Conservation (phyloP, 768 basidiomycete species). For the Mrakia hoshinonis region DNA sequence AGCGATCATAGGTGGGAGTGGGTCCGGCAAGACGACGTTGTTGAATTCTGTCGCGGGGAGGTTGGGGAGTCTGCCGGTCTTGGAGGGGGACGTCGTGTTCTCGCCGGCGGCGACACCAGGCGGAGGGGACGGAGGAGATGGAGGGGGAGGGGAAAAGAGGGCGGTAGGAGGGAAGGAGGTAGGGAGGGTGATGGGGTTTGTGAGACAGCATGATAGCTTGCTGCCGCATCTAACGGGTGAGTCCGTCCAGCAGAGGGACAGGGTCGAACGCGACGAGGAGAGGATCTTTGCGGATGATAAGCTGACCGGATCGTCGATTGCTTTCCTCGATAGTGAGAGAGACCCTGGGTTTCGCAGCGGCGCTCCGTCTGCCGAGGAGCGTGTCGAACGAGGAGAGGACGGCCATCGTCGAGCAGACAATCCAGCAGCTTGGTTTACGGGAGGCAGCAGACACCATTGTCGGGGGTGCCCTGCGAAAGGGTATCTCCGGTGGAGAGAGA, state of each 20-base stretch:
- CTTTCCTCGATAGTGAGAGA: constrained; percentile 45
- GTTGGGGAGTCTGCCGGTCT: constrained; percentile 37
- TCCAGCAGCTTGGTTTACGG: constrained; percentile 45
- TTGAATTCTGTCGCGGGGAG: constrained; percentile 41
- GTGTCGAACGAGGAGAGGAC: constrained; percentile 36
- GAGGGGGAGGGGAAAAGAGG: constrained; percentile 18
- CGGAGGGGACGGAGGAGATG: constrained; percentile 25
- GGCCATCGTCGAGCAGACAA: constrained; percentile 45
- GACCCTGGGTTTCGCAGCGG: constrained; percentile 43
- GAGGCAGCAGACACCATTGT: constrained; percentile 48
- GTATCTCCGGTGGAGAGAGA: constrained; percentile 60
- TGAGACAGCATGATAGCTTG: constrained; percentile 44
- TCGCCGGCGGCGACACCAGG: neutral
- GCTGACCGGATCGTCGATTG: too few species aligned
- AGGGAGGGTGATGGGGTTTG: constrained; percentile 42
- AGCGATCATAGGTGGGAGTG: constrained; percentile 34
- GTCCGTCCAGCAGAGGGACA: constrained; percentile 3
- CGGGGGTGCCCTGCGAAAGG: constrained; percentile 53
- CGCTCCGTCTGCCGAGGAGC: constrained; percentile 46
- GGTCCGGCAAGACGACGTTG: constrained; percentile 41
- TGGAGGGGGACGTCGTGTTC: constrained; percentile 34
- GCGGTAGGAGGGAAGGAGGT: constrained; percentile 32
- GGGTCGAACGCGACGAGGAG: too few species aligned
- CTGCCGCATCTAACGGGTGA: constrained; percentile 43
- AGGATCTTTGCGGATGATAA: too few species aligned